Percentiles rank a stretch among this genome's conserved stretches.
Evolutionary conservation across 768 basidiomycete genomes (phyloP).

Genomic region (Chiua virens): DNA sequence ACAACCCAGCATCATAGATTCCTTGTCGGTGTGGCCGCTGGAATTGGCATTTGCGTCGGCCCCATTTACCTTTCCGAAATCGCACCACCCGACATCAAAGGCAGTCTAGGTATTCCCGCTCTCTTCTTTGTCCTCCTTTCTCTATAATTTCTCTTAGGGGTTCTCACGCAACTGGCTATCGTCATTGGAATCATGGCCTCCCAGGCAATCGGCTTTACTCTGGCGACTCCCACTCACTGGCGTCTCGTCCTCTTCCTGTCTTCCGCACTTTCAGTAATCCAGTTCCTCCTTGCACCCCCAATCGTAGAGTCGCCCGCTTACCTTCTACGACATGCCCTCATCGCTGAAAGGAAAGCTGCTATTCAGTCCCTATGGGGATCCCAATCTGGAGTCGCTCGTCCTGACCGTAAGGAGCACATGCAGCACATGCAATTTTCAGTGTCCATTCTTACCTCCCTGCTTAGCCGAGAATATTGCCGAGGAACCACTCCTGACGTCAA

Average conservation of each 20-base stretch:
- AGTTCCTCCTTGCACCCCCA: conserved; percentile 52
- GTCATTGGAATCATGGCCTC: conserved; percentile 88
- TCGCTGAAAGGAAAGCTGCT: conserved; percentile 48
- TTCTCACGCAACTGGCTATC: conserved; percentile 79
- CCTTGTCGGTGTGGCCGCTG: conserved; percentile 68
- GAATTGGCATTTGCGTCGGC: conserved; percentile 73
- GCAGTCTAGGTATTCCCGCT: conserved; percentile 58
- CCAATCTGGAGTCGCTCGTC: conserved; percentile 27
- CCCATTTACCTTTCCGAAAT: conserved; percentile 88
- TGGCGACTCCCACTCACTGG: conserved; percentile 71
- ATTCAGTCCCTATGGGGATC: conserved; percentile 55
- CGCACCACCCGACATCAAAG: conserved; percentile 72
- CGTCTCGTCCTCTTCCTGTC: conserved; percentile 70
- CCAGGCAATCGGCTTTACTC: conserved; percentile 69
- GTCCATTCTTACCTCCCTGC: conserved; percentile 1
- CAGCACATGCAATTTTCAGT: background rate
- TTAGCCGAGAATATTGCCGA: conserved; percentile 28
- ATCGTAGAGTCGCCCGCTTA: conserved; percentile 75
- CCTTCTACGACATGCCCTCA: conserved; percentile 49
- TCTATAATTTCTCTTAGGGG: conserved; percentile 43
- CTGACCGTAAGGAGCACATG: conserved; percentile 20
- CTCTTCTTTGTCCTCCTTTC: background rate
- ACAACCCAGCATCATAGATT: conserved; percentile 39
- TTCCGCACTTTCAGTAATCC: conserved; percentile 49
- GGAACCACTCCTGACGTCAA: conserved; percentile 25